Evolutionary conservation across 192 early-diverging fungal genomes (phyloP).

Genomic region (Dissophora globulifera): DNA sequence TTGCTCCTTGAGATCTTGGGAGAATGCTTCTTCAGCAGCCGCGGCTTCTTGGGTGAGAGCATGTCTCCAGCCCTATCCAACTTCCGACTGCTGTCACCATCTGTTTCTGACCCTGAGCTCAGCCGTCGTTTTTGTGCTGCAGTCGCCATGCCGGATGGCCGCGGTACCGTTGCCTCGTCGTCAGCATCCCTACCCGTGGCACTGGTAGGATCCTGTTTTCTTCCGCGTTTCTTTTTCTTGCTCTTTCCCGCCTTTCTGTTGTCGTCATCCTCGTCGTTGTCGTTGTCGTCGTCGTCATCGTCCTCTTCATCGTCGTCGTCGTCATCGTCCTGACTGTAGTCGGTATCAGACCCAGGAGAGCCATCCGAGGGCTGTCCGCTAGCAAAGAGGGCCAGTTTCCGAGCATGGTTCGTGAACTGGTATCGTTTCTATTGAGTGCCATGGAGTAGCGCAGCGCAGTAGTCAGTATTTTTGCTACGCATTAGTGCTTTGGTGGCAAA

Average conservation of each 20-base stretch:
- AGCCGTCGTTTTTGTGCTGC: conserved; percentile 32
- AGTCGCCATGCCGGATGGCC: not conserved
- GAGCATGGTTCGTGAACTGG: conserved; percentile 56
- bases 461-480: too few relatives aligned
- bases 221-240: conserved; percentile 26
- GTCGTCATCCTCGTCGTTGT: conserved; percentile 19
- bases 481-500: too few relatives aligned
- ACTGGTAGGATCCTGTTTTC: not conserved
- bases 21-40: conserved; percentile 21
- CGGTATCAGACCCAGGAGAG: conserved; percentile 30
- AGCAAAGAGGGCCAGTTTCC: conserved; percentile 56
- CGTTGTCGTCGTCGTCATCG: conserved; percentile 16
- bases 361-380: conserved; percentile 38
- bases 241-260: conserved; percentile 9
- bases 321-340: conserved; percentile 15
- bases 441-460: too few relatives aligned
- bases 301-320: conserved; percentile 27
- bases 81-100: conserved; percentile 10
- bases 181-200: not conserved
- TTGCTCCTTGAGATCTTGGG: conserved; percentile 43
- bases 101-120: conserved; percentile 42
- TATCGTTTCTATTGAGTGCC: conserved; percentile 57
- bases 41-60: conserved; percentile 34
- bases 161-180: not conserved
- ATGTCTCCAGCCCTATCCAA: conserved; percentile 18